These are phyloP conservation scores for Clavispora carvajalis DNA, from an alignment of 805 yeast species.

Conservation along the genomic window DNA sequence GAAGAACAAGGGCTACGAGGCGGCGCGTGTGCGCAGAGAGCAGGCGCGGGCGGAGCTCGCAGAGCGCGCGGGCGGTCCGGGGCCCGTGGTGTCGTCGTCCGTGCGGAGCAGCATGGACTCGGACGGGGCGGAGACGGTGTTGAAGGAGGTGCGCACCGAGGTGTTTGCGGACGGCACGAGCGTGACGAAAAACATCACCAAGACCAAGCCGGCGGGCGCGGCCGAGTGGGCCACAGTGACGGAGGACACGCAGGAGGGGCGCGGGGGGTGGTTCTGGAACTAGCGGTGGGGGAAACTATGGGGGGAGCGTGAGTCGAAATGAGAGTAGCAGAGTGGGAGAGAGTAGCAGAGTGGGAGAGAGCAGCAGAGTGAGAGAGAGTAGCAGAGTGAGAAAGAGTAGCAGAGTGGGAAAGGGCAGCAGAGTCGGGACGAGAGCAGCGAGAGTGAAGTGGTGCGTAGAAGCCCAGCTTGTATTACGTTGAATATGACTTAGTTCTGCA, in stretches of 20 bases:
- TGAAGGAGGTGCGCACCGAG: conserved; percentile 29
- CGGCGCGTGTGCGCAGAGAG: conserved; percentile 35
- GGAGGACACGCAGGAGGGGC: conserved; percentile 18
- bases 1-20: conserved; percentile 50
- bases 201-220: conserved; percentile 30
- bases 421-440: too few relatives aligned
- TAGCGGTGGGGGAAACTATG: neutral
- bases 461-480: too few relatives aligned
- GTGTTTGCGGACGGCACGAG: conserved; percentile 35
- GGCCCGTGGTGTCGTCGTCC: conserved; percentile 23
- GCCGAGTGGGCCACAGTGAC: conserved; percentile 28
- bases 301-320: too few relatives aligned
- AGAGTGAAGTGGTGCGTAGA: too few relatives aligned
- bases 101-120: conserved; percentile 20
- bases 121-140: conserved; percentile 24
- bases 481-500: too few relatives aligned
- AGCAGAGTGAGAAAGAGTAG: too few relatives aligned
- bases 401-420: too few relatives aligned
- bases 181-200: conserved; percentile 23
- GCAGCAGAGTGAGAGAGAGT: too few relatives aligned
- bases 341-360: too few relatives aligned
- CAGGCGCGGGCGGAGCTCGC: conserved; percentile 14
- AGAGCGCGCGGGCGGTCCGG: conserved; percentile 14
- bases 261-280: conserved; percentile 24
- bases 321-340: too few relatives aligned